Evolutionary conservation across 441 rosid genomes (phyloP).

Genomic region (Bocquillonia castaneifolia): DNA sequence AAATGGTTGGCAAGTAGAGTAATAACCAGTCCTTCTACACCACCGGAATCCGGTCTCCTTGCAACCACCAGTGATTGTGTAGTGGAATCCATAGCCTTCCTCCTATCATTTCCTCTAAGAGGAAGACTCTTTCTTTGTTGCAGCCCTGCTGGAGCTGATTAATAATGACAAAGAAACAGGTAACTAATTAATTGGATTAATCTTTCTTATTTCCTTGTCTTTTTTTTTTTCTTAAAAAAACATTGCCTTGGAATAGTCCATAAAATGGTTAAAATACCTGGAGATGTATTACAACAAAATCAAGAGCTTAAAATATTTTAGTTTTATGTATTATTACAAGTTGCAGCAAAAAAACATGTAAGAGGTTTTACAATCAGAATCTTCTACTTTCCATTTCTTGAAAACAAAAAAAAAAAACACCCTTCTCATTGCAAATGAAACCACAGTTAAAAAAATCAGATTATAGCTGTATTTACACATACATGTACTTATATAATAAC

Average conservation of each 20-base stretch:
- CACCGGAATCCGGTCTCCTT: slow-evolving; percentile 86
- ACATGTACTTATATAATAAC: not conserved
- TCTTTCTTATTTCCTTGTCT: slow-evolving; percentile 5
- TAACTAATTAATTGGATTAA: slow-evolving; percentile 28
- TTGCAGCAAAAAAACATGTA: slow-evolving; percentile 14
- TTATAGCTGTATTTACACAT: not conserved
- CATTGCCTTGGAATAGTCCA: not conserved
- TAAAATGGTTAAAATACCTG: slow-evolving; percentile 16
- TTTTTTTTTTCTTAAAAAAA: not conserved
- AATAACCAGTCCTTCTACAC: slow-evolving; percentile 66
- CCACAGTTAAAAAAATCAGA: not conserved
- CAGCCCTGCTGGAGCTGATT: slow-evolving; percentile 46
- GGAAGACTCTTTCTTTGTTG: slow-evolving; percentile 30
- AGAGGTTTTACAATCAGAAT: not conserved
- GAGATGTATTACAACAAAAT: slow-evolving; percentile 24
- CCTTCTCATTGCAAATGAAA: slow-evolving; percentile 8
- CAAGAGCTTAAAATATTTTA: slow-evolving; percentile 22
- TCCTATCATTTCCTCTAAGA: slow-evolving; percentile 39
- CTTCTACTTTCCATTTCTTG: not conserved
- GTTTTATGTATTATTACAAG: slow-evolving; percentile 28
- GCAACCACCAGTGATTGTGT: slow-evolving; percentile 49
- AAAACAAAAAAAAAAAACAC: not conserved
- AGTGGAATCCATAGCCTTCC: slow-evolving; percentile 33
- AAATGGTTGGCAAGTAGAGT: slow-evolving; percentile 91
- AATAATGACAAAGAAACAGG: slow-evolving; percentile 24